phyloP scores from a whole-genome alignment of 441 rosid genomes.

The Isatis lusitanica region DNA sequence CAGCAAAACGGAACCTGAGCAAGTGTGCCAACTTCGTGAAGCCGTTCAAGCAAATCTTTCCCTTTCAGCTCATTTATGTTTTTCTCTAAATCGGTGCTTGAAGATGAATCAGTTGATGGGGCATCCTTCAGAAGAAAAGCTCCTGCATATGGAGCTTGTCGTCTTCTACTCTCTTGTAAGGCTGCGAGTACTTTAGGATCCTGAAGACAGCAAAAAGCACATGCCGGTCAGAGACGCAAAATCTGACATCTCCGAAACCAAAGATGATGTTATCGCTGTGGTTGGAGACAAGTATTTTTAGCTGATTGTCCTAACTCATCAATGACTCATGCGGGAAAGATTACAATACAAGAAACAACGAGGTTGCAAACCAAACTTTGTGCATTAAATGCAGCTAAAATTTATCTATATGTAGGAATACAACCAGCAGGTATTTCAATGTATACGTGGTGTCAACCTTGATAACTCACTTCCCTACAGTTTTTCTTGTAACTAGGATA shows the following conservation, averaged over 20 bases:
- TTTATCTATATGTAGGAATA: neutral
- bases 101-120: constrained; percentile 62
- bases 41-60: constrained; percentile 76
- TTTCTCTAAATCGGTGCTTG: constrained; percentile 80
- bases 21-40: constrained; percentile 97
- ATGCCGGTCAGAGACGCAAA: constrained; percentile 17
- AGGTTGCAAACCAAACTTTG: neutral
- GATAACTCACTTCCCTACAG: neutral
- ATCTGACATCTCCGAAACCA: neutral
- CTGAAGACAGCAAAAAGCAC: constrained; percentile 44
- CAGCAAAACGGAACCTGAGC: constrained; percentile 66
- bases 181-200: constrained; percentile 95
- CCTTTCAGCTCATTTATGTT: constrained; percentile 75
- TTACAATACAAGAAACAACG: neutral
- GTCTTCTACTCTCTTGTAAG: constrained; percentile 82
- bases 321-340: neutral
- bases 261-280: neutral
- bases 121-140: constrained; percentile 96
- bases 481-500: constrained; percentile 1
- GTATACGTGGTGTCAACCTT: neutral
- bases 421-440: neutral
- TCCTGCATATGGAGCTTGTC: constrained; percentile 98
- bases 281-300: neutral
- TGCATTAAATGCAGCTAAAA: constrained; percentile 6
- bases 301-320: neutral